These are phyloP conservation scores for Skeletonema potamos DNA, from an alignment of 108 stramenopile genomes.

Conservation along the genomic window DNA sequence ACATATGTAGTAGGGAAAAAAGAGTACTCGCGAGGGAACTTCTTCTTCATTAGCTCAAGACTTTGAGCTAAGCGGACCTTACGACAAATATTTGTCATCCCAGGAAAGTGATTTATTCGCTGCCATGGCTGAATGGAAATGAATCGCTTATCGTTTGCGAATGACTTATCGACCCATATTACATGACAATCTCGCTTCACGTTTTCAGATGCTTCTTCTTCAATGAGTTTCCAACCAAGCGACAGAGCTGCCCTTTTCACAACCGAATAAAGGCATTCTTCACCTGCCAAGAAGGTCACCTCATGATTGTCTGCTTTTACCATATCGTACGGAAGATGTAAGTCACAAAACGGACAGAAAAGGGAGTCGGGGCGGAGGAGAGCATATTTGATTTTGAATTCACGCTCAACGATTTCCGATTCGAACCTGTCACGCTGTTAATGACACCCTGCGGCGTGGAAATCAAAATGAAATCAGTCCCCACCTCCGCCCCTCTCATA, in stretches of 20 bases:
- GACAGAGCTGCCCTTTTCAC: conserved; percentile 34
- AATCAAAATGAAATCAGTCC: neutral
- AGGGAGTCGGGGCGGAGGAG: neutral
- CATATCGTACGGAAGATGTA: no score
- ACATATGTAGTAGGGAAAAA: conserved; percentile 82
- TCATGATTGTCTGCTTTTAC: neutral
- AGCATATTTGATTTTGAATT: neutral
- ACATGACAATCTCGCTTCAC: conserved; percentile 58
- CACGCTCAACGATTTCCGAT: no score
- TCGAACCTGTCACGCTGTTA: no score
- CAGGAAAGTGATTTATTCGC: conserved; percentile 83
- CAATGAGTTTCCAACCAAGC: conserved; percentile 48
- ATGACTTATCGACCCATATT: conserved; percentile 73
- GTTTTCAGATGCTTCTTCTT: conserved; percentile 34
- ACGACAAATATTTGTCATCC: conserved; percentile 80
- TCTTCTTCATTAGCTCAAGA: conserved; percentile 68
- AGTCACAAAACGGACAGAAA: no score
- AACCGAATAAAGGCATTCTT: conserved; percentile 44
- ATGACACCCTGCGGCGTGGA: neutral
- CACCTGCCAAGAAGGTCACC: conserved; percentile 47
- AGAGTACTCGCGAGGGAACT: conserved; percentile 68
- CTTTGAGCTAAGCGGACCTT: conserved; percentile 80
- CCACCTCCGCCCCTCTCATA: neutral
- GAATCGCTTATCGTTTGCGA: conserved; percentile 62
- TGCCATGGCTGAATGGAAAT: conserved; percentile 71